These are phyloP conservation scores for Podospora comata DNA, from an alignment of 495 filamentous ascomycete genomes.

Conservation along the genomic window DNA sequence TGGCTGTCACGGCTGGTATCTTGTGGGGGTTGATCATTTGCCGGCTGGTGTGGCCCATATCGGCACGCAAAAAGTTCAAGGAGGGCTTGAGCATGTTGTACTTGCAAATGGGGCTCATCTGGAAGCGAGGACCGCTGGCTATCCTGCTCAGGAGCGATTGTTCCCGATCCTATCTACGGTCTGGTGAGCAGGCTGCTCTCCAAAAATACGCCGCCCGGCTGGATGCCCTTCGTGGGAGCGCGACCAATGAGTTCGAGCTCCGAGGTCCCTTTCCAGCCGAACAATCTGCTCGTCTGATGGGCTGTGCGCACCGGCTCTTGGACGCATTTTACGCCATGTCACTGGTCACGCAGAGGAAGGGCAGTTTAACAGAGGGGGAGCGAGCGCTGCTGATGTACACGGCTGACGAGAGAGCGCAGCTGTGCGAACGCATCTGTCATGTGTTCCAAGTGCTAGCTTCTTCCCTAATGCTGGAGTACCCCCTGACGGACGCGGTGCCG, in stretches of 20 bases:
- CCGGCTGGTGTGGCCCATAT: constrained; percentile 87
- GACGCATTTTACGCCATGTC: constrained; percentile 96
- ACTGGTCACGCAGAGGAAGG: constrained; percentile 79
- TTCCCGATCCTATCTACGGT: constrained; percentile 68
- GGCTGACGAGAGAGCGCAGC: constrained; percentile 67
- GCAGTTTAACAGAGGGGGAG: constrained; percentile 74
- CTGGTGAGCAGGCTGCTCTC: constrained; percentile 72
- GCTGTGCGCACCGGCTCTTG: constrained; percentile 75
- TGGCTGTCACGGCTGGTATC: constrained; percentile 82
- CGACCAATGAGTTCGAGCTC: constrained; percentile 77
- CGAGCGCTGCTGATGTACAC: constrained; percentile 75
- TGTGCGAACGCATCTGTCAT: constrained; percentile 86
- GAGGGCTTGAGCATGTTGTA: constrained; percentile 81
- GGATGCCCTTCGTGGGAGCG: constrained; percentile 68
- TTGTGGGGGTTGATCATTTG: constrained; percentile 92
- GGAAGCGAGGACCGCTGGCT: constrained; percentile 90
- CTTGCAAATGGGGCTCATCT: constrained; percentile 91
- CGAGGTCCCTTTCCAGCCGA: constrained; percentile 75
- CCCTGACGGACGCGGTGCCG: constrained; percentile 81
- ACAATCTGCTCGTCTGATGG: constrained; percentile 67
- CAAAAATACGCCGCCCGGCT: constrained; percentile 60
- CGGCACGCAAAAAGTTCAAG: constrained; percentile 79
- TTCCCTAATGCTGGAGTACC: constrained; percentile 89
- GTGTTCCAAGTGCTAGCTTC: constrained; percentile 90
- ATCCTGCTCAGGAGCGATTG: constrained; percentile 56